These are phyloP conservation scores for Delonix regia DNA, from an alignment of 306 rosid species.

Conservation along the genomic window DNA sequence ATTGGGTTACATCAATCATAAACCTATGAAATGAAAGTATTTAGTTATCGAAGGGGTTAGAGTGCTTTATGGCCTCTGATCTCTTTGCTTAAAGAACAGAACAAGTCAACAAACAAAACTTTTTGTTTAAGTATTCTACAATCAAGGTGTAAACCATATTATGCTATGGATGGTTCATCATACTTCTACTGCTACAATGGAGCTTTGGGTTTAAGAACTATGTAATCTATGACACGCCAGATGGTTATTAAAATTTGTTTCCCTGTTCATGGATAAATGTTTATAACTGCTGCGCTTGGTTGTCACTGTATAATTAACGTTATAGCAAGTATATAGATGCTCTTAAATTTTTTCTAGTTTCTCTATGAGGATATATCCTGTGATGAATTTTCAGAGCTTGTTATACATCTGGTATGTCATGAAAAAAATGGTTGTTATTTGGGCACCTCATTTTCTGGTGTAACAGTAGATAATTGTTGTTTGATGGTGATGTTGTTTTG, in stretches of 20 bases:
- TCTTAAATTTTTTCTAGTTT: not conserved
- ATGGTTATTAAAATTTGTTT: not conserved
- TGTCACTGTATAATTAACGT: not conserved
- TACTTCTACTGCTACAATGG: not conserved
- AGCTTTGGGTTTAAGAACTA: not conserved
- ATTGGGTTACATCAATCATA: too few species aligned
- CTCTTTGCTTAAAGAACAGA: not conserved
- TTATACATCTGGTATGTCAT: not conserved
- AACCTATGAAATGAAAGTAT: not conserved
- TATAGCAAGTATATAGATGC: not conserved
- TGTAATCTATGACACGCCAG: too few species aligned
- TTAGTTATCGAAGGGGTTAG: not conserved
- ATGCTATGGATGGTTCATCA: not conserved
- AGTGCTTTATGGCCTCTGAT: not conserved
- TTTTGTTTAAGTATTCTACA: too few species aligned
- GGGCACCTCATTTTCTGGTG: not conserved
- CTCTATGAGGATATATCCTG: not conserved
- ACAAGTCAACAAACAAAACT: not conserved
- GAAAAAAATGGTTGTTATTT: not conserved
- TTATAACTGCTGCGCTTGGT: not conserved
- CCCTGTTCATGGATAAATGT: not conserved
- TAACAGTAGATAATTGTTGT: slow-evolving; percentile 15
- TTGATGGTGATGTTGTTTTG: slow-evolving; percentile 25
- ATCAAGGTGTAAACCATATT: too few species aligned
- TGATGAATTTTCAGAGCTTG: not conserved